Base-by-base conservation (phyloP, 208 protist species). In the Leishmania major region DNA sequence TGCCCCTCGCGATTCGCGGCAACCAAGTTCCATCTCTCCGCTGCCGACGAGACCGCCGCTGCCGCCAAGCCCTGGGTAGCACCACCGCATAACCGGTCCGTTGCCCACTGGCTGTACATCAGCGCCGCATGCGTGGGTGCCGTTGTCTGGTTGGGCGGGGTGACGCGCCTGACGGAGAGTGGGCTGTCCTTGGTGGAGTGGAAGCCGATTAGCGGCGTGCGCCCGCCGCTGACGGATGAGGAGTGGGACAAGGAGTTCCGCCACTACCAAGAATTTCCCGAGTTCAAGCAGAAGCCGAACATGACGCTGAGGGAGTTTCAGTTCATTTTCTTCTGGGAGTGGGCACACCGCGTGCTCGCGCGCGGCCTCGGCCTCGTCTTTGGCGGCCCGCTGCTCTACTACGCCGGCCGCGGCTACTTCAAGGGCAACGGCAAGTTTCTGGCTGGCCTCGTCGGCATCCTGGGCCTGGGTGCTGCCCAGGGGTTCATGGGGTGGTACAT, bases 401-500 rank as follows among this genome's bases (percentile, higher is more conserved):
- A 99, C 84, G 55, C 86, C 7, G 84, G 82, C 2, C 87, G 90
- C 28, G 95, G 96, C 6, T 79, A 87, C 69, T 93, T 99, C 66
- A 74, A 55, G 11, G 79, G 83, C 7, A 89, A 94, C 71, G 43
- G 72, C 55, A 69, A 73, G n/a, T 90, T 97, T 66, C 79, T 88
- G 3, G 87, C 77, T 5, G 87, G 87, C 10, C 78, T 96, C 31
- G 19, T 91, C 37, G 93, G 93, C 45, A 89, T 96, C 31, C 80
- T 95, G 37, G 88, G 74, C 19, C 84, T 97, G 0, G 91, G 94
- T 37, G 95, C 86, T 0, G 91, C 90, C 40, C 96, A 99, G 87
- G 98, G 98, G 72, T 86, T 96, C 37, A 89, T 99, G 78, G 99
- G 99, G 11, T 99, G 99, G 99, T 99, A 98, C 88, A 99, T 99